Evolutionary conservation across 495 filamentous ascomycete genomes (phyloP).

Genomic region (Lophiostoma macrostomum): DNA sequence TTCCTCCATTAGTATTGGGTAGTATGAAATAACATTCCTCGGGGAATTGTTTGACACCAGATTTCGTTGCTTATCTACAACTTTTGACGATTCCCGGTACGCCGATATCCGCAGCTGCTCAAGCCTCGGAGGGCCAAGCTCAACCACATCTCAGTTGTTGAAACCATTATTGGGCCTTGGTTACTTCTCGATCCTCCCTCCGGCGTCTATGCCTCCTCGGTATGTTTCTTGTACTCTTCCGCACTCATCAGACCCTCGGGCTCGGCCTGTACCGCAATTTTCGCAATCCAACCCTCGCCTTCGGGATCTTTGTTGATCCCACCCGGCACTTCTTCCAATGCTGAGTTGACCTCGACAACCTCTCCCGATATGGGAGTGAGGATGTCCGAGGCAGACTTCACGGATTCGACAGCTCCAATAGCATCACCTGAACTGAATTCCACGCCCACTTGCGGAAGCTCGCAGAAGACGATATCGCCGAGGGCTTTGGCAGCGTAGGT

Average conservation of each 20-base stretch:
- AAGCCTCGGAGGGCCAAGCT: background rate
- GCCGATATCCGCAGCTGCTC: too few species aligned
- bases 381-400: conserved; percentile 96
- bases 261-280: conserved; percentile 71
- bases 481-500: conserved; percentile 84
- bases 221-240: conserved; percentile 69
- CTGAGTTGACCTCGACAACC: conserved; percentile 65
- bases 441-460: conserved; percentile 69
- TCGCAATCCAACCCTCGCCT: conserved; percentile 88
- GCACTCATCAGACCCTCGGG: conserved; percentile 70
- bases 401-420: conserved; percentile 93
- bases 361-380: conserved; percentile 78
- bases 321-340: conserved; percentile 78
- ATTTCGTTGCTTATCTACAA: too few species aligned
- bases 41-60: too few species aligned
- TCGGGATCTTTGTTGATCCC: conserved; percentile 83
- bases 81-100: too few species aligned
- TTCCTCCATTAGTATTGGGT: too few species aligned
- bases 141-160: background rate
- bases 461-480: conserved; percentile 95
- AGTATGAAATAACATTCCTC: too few species aligned
- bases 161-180: conserved; percentile 8
- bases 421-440: conserved; percentile 68
- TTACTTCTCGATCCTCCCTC: background rate
- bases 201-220: conserved; percentile 47